These are phyloP conservation scores for Dendrothele bispora DNA, from an alignment of 768 basidiomycete genomes.

Conservation along the genomic window DNA sequence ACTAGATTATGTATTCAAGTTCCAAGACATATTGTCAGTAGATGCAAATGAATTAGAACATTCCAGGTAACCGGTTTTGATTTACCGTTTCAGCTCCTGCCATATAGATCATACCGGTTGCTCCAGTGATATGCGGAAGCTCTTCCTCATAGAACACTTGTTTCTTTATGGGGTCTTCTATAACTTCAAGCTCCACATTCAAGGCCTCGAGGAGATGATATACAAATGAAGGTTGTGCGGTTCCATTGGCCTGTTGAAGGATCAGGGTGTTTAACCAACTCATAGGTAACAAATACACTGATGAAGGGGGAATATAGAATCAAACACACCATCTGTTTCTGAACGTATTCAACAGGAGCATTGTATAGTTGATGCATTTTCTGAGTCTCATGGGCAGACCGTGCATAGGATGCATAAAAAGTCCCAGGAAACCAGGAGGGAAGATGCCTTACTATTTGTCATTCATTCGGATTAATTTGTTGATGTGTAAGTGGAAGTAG, in stretches of 20 bases:
- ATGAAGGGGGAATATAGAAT: neutral
- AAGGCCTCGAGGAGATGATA: conserved; percentile 14
- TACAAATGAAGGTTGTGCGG: conserved; percentile 18
- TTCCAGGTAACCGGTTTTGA: neutral
- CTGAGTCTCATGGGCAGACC: conserved; percentile 3
- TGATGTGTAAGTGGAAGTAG: no score
- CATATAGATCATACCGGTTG: conserved; percentile 13
- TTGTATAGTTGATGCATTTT: conserved; percentile 9
- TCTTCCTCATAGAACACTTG: neutral
- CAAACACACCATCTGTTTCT: conserved; percentile 9
- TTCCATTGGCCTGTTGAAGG: conserved; percentile 9
- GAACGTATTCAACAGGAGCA: conserved; percentile 10
- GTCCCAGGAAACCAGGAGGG: conserved; percentile 35
- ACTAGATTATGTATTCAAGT: neutral
- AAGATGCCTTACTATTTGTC: conserved; percentile 22
- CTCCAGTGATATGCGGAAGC: conserved; percentile 10
- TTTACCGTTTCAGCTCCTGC: conserved; percentile 17
- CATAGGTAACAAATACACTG: no score
- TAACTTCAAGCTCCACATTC: no score
- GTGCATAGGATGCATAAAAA: conserved; percentile 13
- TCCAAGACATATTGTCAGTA: neutral
- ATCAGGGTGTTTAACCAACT: no score
- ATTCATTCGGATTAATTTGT: neutral
- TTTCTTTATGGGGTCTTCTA: conserved; percentile 2
- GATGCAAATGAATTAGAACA: no score